phyloP scores from a whole-genome alignment of 1,284 basidiomycete species.

The Sporisorium iseilematis-ciliati region DNA sequence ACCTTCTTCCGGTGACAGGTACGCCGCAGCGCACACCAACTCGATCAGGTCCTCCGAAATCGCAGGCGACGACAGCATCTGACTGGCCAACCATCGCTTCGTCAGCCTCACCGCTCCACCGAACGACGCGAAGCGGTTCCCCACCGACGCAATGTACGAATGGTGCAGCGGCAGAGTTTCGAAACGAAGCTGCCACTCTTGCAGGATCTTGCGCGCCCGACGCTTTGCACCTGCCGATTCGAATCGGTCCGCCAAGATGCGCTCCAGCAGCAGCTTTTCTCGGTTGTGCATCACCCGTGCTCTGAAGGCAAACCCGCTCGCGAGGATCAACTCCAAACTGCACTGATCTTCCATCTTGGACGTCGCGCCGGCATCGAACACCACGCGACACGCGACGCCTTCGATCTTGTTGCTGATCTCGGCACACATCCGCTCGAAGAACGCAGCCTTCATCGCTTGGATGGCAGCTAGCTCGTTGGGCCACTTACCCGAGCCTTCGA shows the following conservation, averaged over 20 bases:
- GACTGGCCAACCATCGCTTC: slow-evolving; percentile 91
- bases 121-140: slow-evolving; percentile 83
- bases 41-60: slow-evolving; percentile 84
- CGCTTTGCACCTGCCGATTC: slow-evolving; percentile 70
- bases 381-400: slow-evolving; percentile 71
- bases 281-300: slow-evolving; percentile 88
- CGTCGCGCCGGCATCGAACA: slow-evolving; percentile 72
- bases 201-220: slow-evolving; percentile 77
- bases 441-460: slow-evolving; percentile 93
- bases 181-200: slow-evolving; percentile 79
- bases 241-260: slow-evolving; percentile 73
- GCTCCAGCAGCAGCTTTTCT: slow-evolving; percentile 83
- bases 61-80: slow-evolving; percentile 82
- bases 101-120: slow-evolving; percentile 85
- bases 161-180: slow-evolving; percentile 86
- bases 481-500: slow-evolving; percentile 86
- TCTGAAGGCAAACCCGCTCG: slow-evolving; percentile 88
- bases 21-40: slow-evolving; percentile 79
- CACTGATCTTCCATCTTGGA: slow-evolving; percentile 77
- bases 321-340: slow-evolving; percentile 81
- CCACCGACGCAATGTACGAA: slow-evolving; percentile 81
- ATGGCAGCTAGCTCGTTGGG: slow-evolving; percentile 93
- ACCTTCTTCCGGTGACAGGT: slow-evolving; percentile 70
- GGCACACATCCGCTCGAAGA: slow-evolving; percentile 71
- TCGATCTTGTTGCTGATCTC: slow-evolving; percentile 52